Percentiles rank a stretch among this genome's conserved stretches.
Conservation (phyloP, 1,284 basidiomycete genomes). For the Cutaneotrichosporon curvatum region DNA sequence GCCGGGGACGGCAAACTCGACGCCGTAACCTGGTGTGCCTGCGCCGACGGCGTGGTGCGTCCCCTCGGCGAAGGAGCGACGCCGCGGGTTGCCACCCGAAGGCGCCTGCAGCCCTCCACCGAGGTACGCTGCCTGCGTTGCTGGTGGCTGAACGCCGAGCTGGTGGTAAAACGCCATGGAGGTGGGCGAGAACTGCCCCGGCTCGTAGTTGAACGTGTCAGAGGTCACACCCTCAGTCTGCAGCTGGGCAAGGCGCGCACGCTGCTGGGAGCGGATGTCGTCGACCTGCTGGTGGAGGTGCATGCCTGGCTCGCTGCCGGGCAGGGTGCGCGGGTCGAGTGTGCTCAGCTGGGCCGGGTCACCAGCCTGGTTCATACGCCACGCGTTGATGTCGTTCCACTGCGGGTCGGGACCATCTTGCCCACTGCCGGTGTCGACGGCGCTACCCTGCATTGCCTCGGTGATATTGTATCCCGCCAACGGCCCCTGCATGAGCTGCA, state of each 20-base stretch:
- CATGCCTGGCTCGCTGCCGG: conserved; percentile 18
- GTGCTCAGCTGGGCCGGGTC: conserved; percentile 14
- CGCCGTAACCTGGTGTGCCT: conserved; percentile 42
- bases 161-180: conserved; percentile 37
- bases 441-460: conserved; percentile 2
- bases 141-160: conserved; percentile 18
- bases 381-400: conserved; percentile 17
- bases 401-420: no score
- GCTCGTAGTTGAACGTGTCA: conserved; percentile 23
- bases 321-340: conserved; percentile 35
- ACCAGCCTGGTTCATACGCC: conserved; percentile 14
- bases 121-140: not conserved
- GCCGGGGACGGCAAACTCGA: conserved; percentile 29
- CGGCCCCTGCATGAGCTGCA: conserved; percentile 20
- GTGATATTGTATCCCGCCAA: conserved; percentile 3
- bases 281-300: conserved; percentile 20
- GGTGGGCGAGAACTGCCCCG: conserved; percentile 37
- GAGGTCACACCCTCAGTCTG: conserved; percentile 10
- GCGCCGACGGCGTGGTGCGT: conserved; percentile 37
- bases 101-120: not conserved
- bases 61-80: conserved; percentile 33
- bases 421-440: not conserved
- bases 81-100: conserved; percentile 5
- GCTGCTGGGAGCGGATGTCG: conserved; percentile 17
- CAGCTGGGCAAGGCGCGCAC: conserved; percentile 16